Base-by-base conservation (phyloP, 106 monocot species). In the Phalaenopsis aphrodite region DNA sequence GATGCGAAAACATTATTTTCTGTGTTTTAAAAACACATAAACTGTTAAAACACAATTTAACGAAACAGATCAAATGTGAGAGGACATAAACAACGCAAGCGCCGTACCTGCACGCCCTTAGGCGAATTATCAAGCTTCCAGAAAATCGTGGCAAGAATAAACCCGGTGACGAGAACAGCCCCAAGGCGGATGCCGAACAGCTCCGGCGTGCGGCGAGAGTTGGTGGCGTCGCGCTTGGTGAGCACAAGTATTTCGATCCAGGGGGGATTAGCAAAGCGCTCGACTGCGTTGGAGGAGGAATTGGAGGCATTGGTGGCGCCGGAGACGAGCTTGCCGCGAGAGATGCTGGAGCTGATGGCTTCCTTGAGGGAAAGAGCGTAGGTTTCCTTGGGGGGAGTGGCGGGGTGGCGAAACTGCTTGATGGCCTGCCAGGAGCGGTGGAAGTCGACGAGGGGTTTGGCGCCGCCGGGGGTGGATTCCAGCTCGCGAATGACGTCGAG, bases 91-190 rank as follows among this genome's bases (percentile, higher is more conserved):
- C 30, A 30, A 30, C 0, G 30, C 30, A 30, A 9, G 12, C 0
- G 52, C 12, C 52, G 52, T 52, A 61, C 61, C 61, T 61, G 61
- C 39, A 87, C 89, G 4, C 96, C 96, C 64, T 90, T 96, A 49
- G 96, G 96, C 4, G 96, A 87, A 58, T 85, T 79, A 75, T 96
- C 96, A 30, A 96, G 91, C 16, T 83, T 80, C 96, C 96, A 92
- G 87, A 96, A 96, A 78, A 96, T 92, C 55, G 96, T 96, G 24
- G 91, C 96, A 2, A 96, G 89, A 81, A 96, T 87, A 84, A 96
- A 89, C 0, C 93, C 96, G 56, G 93, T 96, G 37, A 93, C 84
- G 14, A 93, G 71, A 41, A 93, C 93, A 2, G 96, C 91, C 1
- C 85, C 91, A 36, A 96, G 85, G 4, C 93, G 86, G 56, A 92